Evolutionary conservation across 768 basidiomycete genomes (phyloP).

Genomic region (Amanita polypyramis): DNA sequence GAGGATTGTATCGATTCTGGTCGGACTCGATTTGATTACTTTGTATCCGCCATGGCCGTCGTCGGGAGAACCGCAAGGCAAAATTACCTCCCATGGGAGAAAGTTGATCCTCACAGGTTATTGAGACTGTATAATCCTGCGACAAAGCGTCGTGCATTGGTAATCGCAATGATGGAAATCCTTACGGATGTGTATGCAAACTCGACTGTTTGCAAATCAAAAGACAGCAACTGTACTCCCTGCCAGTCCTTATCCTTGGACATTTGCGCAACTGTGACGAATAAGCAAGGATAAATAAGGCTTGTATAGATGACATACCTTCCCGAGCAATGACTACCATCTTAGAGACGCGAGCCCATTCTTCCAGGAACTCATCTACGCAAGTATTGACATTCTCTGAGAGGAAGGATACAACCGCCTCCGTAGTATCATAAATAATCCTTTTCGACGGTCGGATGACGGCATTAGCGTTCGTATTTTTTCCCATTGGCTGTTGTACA

Average conservation of each 20-base stretch:
- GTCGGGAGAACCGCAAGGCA: constrained; percentile 61
- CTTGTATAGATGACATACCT: constrained; percentile 30
- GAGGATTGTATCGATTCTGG: constrained; percentile 48
- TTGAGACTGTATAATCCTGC: constrained; percentile 69
- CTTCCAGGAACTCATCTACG: constrained; percentile 83
- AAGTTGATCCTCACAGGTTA: constrained; percentile 70
- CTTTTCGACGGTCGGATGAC: constrained; percentile 79
- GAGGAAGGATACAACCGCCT: constrained; percentile 83
- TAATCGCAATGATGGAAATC: neutral
- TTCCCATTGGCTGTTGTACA: constrained; percentile 78
- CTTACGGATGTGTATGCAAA: constrained; percentile 65
- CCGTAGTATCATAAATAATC: constrained; percentile 82
- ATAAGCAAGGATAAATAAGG: constrained; percentile 1
- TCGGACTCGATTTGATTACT: constrained; percentile 14
- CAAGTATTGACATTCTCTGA: constrained; percentile 82
- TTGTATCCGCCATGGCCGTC: constrained; percentile 14
- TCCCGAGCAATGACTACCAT: constrained; percentile 91
- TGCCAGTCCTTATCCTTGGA: constrained; percentile 59
- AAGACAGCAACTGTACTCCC: constrained; percentile 76
- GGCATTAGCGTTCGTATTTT: constrained; percentile 45
- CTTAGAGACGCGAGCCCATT: constrained; percentile 89
- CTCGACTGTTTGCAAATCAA: constrained; percentile 89
- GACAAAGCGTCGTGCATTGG: neutral
- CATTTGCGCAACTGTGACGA: constrained; percentile 68
- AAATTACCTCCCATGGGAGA: constrained; percentile 61